Base-by-base conservation (phyloP, 2,329 filamentous ascomycete genomes). In the Fusarium azukiicola region DNA sequence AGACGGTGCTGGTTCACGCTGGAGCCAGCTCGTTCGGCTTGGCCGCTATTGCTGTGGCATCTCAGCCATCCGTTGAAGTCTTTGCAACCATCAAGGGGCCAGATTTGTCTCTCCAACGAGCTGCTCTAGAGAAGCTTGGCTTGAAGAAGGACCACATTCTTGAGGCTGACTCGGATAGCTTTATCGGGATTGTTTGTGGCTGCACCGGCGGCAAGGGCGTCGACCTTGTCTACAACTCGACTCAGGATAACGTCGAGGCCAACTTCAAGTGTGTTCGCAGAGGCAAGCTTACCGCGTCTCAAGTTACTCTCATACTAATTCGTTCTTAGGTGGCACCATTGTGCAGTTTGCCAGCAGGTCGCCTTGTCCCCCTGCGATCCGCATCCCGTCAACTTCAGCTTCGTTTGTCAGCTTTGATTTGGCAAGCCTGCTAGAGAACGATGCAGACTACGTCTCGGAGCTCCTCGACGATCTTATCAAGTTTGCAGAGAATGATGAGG, bases 191-290 rank as follows among this genome's bases (percentile, higher is more conserved):
- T 6, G 76, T 91, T 46, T 78, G 84, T 38, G 75, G 83, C 0
- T 69, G 84, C 23, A 90, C 88, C 2, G 75, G 74, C 19, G 82
- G 80, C 5, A 78, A 76, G 42, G 87, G 87, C 17, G 81, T 90
- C 4, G 88, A 92, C 58, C 74, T 91, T 6, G 84, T 91, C 3
- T 90, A 91, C 68, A 90, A 91, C 75, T 85, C 90, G 1, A 88
- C 90, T 0, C 86, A 87, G 64, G 80, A 85, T 13, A 78, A 86
- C 47, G 68, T 86, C 7, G 84, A 86, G 5, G 72, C 81, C 6
- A 86, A 84, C 71, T 79, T 84, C 19, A 79, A 83, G 50, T 89
- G 87, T 54, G 84, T 89, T 36, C 84, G 85, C 47, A 82, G 76
- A 36, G 84, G 88, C 87, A 83, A 82, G 86, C 83, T 19, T 4